Evolutionary conservation across 495 filamentous ascomycete genomes (phyloP), one percentile per base, ranked within the genome.

Genomic region (Neurospora cerealis): DNA sequence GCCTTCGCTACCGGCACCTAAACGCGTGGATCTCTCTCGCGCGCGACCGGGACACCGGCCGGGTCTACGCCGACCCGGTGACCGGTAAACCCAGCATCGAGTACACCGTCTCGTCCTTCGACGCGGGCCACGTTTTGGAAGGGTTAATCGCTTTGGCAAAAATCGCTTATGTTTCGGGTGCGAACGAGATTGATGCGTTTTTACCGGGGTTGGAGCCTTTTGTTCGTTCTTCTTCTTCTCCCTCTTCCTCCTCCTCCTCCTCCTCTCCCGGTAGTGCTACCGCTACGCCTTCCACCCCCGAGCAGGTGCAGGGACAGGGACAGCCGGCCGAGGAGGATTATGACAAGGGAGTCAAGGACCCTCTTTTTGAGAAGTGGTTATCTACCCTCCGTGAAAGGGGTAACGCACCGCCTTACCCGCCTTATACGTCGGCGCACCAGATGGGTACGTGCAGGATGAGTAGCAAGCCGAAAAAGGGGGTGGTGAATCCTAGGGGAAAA

Each of bases 401-500:
- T 72, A 87, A 85, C 81, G 86, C 82, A 78, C 86, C 78, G 73
- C 88, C 82, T 21, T 86, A 78, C 70, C 82, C 76, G 44, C 82
- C 72, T 76, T 91, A 79, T 78, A 79, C 19, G 54, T 87, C 78
- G 62, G 95, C 94, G 2, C 95, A 98, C 79, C 95, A 97, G 84
- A 97, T 97, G 94, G 95, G 95, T 2, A 92, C 89, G 1, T 95
- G 93, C 77, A 87, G 93, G 0, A 97, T 97, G 95, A 89, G 90
- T 37, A 80, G 86, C 62, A 82, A 73, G n/a, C 78, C 85, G 73
- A 79, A 81, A 11, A 83, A 83, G 10, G 91, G 91, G 36, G 95
- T 97, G 3, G 94, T 97, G 4, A 91, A 95, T 80, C 83, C 88
- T 0, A 82, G 86, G 69, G 93, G 94, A 1, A 87, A 85, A 76